Percentiles rank a stretch among this genome's conserved stretches.
Conservation (phyloP, 768 basidiomycete species). For the Udeniomyces megalosporus region DNA sequence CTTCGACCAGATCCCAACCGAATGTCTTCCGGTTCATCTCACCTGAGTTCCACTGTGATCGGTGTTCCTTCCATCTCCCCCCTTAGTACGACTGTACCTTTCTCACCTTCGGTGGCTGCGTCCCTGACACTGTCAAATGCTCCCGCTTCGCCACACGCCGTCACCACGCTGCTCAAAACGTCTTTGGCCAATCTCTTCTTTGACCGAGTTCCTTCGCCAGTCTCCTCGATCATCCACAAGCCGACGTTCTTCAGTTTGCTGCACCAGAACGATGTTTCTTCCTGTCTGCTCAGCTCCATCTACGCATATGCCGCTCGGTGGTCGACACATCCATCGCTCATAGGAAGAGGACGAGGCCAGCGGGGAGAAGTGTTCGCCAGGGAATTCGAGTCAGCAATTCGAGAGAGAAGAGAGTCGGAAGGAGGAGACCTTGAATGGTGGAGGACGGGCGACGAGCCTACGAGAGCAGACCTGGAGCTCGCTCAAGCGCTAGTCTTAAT, state of each 20-base stretch:
- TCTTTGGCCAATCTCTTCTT: constrained; percentile 11
- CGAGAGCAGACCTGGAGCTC: background rate
- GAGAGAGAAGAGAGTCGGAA: background rate
- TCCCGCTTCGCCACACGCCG: too few relatives aligned
- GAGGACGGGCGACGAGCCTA: background rate
- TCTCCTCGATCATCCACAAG: constrained; percentile 9
- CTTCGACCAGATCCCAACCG: too few relatives aligned
- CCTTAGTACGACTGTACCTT: too few relatives aligned
- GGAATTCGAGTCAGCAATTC: background rate
- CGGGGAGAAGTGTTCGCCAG: constrained; percentile 1
- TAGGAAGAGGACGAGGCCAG: background rate
- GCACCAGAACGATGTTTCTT: background rate
- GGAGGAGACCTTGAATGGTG: background rate
- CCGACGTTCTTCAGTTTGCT: constrained; percentile 1
- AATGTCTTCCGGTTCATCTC: too few relatives aligned
- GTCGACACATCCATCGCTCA: background rate
- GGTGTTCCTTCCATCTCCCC: too few relatives aligned
- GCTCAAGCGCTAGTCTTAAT: constrained; percentile 6
- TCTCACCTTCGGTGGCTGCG: too few relatives aligned
- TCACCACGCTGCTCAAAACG: constrained; percentile 3
- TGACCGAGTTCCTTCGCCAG: background rate
- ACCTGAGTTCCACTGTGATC: too few relatives aligned
- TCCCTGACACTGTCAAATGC: too few relatives aligned
- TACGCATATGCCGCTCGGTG: constrained; percentile 10
- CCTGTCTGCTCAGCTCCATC: constrained; percentile 4